Conservation (phyloP, 2,329 filamentous ascomycete species). For the Cladosporium velox region DNA sequence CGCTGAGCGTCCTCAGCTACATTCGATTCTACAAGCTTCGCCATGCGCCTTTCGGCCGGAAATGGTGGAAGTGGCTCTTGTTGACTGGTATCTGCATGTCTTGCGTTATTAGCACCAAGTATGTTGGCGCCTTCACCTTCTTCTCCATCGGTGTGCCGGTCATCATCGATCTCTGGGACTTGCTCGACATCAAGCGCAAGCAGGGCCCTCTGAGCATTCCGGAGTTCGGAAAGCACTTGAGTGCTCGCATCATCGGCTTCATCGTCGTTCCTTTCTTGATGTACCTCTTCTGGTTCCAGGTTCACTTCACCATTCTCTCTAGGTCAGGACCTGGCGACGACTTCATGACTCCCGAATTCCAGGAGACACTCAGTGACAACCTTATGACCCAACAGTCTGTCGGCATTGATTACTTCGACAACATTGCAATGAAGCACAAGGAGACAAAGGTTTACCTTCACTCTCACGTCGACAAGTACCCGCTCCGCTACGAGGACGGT, state of each 20-base stretch:
- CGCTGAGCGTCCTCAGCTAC: constrained; percentile 88
- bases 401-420: constrained; percentile 86
- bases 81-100: constrained; percentile 92
- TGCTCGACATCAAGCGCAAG: constrained; percentile 83
- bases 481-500: constrained; percentile 93
- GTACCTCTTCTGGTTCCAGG: constrained; percentile 99
- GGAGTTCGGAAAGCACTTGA: constrained; percentile 86
- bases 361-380: constrained; percentile 95
- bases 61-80: constrained; percentile 99
- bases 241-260: constrained; percentile 79
- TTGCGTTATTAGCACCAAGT: constrained; percentile 98
- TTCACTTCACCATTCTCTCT: constrained; percentile 88
- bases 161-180: constrained; percentile 89
- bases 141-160: constrained; percentile 95
- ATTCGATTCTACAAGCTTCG: constrained; percentile 97
- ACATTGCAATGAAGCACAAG: constrained; percentile 87
- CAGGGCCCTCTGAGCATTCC: constrained; percentile 77
- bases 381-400: constrained; percentile 84
- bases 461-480: constrained; percentile 86
- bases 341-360: constrained; percentile 98
- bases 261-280: constrained; percentile 93
- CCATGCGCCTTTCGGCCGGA: constrained; percentile 83
- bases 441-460: constrained; percentile 96
- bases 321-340: constrained; percentile 93
- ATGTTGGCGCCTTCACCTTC: constrained; percentile 95